These are phyloP conservation scores for Panaeolus papilionaceus DNA, from an alignment of 768 basidiomycete species.

Conservation along the genomic window DNA sequence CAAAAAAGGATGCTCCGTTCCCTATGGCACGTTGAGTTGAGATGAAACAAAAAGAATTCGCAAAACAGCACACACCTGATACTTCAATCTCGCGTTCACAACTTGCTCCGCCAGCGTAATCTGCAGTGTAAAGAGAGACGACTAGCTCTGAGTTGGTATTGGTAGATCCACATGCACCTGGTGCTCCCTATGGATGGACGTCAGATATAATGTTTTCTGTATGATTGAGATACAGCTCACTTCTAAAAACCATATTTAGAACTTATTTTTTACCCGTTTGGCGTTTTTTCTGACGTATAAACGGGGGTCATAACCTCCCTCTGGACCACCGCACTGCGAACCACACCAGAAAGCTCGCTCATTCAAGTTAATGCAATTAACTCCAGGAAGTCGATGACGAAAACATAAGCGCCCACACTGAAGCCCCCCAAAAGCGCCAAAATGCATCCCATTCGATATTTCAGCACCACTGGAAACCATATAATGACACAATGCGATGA, in stretches of 20 bases:
- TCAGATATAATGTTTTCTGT: not conserved
- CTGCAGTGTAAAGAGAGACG: not conserved
- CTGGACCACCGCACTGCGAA: no score
- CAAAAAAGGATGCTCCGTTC: slow-evolving; percentile 9
- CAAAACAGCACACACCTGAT: not conserved
- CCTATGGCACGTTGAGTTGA: not conserved
- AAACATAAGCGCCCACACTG: no score
- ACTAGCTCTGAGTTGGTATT: not conserved
- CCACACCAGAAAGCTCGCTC: no score
- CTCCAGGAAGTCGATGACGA: no score
- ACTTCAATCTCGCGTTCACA: not conserved
- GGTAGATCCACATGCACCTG: not conserved
- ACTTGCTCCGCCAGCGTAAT: not conserved
- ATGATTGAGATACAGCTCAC: not conserved
- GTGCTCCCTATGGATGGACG: not conserved
- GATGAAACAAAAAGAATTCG: not conserved
- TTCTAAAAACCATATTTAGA: not conserved
- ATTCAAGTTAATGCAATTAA: no score
- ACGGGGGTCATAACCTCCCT: no score
- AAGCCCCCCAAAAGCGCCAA: no score
- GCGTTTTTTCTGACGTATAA: no score
- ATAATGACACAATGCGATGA: no score
- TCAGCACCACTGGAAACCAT: no score
- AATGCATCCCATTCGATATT: no score
- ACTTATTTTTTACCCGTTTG: no score